These are phyloP conservation scores for Aquanectria penicillioides DNA, from an alignment of 2,329 filamentous ascomycete species.

Conservation along the genomic window DNA sequence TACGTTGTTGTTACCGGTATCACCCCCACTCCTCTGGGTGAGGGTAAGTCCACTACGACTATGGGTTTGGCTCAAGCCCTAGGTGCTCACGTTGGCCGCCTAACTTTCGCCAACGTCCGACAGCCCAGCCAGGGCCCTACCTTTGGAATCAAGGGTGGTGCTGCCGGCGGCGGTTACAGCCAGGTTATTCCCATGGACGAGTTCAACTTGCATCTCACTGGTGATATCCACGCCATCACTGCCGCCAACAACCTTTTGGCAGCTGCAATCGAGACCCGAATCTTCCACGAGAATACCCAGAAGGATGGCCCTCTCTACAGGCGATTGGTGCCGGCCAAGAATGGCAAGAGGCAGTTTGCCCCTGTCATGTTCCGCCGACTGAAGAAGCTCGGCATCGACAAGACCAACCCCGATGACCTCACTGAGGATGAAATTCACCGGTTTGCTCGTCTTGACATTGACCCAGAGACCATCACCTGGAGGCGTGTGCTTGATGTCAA, in stretches of 20 bases:
- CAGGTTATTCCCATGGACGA: slow-evolving; percentile 99
- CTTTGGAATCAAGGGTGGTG: slow-evolving; percentile 98
- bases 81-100: slow-evolving; percentile 84
- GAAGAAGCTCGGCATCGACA: slow-evolving; percentile 95
- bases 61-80: slow-evolving; percentile 95
- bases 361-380: slow-evolving; percentile 93
- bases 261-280: slow-evolving; percentile 95
- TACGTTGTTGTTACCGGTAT: slow-evolving; percentile 96
- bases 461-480: slow-evolving; percentile 98
- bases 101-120: slow-evolving; percentile 95
- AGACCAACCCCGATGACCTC: slow-evolving; percentile 91
- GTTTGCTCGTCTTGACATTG: slow-evolving; percentile 95
- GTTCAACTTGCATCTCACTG: slow-evolving; percentile 97
- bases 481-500: slow-evolving; percentile 96
- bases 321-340: slow-evolving; percentile 88
- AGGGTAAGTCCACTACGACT: slow-evolving; percentile 98
- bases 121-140: slow-evolving; percentile 98
- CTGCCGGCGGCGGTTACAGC: slow-evolving; percentile 96
- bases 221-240: slow-evolving; percentile 97
- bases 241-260: slow-evolving; percentile 97
- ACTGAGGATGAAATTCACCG: slow-evolving; percentile 87
- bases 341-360: slow-evolving; percentile 86
- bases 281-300: slow-evolving; percentile 97
- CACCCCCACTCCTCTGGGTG: slow-evolving; percentile 93
- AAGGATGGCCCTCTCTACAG: slow-evolving; percentile 89